Percentiles rank a stretch among this genome's conserved stretches.
Evolutionary conservation across 257 asterid genomes (phyloP).

Genomic region (Ehretia macrophylla): DNA sequence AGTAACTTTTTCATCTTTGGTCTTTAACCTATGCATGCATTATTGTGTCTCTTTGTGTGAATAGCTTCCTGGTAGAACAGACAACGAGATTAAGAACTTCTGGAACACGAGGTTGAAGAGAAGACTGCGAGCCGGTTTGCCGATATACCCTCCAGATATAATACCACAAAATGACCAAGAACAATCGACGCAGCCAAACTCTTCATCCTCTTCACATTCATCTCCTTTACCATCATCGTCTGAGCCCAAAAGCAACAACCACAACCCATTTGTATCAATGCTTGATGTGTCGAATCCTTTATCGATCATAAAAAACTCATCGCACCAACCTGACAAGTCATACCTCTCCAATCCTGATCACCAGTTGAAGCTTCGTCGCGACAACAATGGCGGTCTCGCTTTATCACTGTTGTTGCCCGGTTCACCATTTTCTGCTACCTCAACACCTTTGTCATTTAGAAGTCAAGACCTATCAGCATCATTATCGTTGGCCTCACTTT

Average conservation of each 20-base stretch:
- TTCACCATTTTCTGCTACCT: slow-evolving; percentile 11
- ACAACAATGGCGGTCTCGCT: slow-evolving; percentile 26
- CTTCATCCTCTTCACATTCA: slow-evolving; percentile 16
- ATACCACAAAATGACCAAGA: slow-evolving; percentile 10
- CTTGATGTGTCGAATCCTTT: slow-evolving; percentile 21
- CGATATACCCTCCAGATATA: slow-evolving; percentile 47
- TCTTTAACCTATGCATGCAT: too few species aligned
- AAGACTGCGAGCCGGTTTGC: slow-evolving; percentile 3
- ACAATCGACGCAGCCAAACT: background rate
- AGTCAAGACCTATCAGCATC: slow-evolving; percentile 16
- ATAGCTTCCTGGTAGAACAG: background rate
- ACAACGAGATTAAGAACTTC: too few species aligned
- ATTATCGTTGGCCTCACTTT: slow-evolving; percentile 18
- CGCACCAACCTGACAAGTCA: background rate
- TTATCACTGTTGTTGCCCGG: slow-evolving; percentile 29
- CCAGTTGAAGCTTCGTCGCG: slow-evolving; percentile 22
- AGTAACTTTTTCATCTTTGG: too few species aligned
- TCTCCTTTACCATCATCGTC: slow-evolving; percentile 23
- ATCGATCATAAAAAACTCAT: background rate
- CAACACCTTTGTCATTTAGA: slow-evolving; percentile 10
- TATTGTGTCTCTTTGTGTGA: too few species aligned
- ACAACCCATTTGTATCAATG: slow-evolving; percentile 10
- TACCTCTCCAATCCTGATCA: slow-evolving; percentile 6
- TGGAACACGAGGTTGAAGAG: too few species aligned
- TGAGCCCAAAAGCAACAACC: slow-evolving; percentile 10